Evolutionary conservation across 805 yeast genomes (phyloP).

Genomic region (Komagataella mondaviorum): DNA sequence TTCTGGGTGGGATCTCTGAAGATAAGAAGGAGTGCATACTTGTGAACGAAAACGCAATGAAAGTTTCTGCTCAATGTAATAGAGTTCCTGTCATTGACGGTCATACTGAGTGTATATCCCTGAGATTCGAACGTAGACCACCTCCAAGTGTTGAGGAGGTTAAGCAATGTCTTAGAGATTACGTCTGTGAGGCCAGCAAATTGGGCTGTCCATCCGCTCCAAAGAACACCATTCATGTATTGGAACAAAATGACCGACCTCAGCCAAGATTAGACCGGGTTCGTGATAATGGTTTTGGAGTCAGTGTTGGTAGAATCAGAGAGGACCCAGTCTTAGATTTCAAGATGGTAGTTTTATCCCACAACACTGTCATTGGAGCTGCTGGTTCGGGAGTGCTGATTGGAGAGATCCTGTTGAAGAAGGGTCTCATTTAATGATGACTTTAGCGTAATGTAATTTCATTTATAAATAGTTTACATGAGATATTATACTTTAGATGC

Average conservation of each 20-base stretch:
- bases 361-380: slow-evolving; percentile 96
- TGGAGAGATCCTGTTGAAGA: slow-evolving; percentile 79
- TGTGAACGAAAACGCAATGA: slow-evolving; percentile 55
- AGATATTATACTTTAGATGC: background rate
- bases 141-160: slow-evolving; percentile 79
- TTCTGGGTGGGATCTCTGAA: slow-evolving; percentile 52
- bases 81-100: slow-evolving; percentile 97
- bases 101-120: slow-evolving; percentile 89
- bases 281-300: slow-evolving; percentile 89
- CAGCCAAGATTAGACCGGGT: slow-evolving; percentile 97
- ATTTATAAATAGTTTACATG: background rate
- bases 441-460: background rate
- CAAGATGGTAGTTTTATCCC: slow-evolving; percentile 96
- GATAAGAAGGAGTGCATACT: slow-evolving; percentile 42
- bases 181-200: slow-evolving; percentile 69
- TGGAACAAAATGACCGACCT: slow-evolving; percentile 88
- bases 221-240: slow-evolving; percentile 76
- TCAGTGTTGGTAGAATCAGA: slow-evolving; percentile 88
- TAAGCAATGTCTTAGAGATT: slow-evolving; percentile 54
- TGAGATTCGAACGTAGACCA: slow-evolving; percentile 69
- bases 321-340: slow-evolving; percentile 86
- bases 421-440: slow-evolving; percentile 43
- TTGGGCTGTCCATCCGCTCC: slow-evolving; percentile 90
- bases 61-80: slow-evolving; percentile 92
- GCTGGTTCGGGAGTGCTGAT: slow-evolving; percentile 97